Evolutionary conservation across 192 early-diverging fungal species (phyloP), one percentile per base, ranked within the genome.

Genomic region (Phycomyces blakesleeanus): DNA sequence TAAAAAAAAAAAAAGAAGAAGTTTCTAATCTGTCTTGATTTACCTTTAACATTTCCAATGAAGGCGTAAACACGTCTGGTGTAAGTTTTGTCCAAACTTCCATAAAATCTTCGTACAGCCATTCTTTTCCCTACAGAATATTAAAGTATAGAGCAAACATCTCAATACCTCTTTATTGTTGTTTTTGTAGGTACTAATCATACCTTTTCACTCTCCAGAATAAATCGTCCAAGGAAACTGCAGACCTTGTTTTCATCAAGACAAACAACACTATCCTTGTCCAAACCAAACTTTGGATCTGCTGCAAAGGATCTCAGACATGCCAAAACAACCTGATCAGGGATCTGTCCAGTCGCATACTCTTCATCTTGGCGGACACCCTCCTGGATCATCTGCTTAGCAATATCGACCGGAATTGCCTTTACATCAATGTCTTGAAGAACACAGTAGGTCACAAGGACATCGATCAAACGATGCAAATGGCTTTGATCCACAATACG

Each of bases 101-200:
- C 65, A 81, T 59, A 55, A 81, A 78, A 10, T 78, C 77, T 5
- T 74, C 56, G 29, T 76, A 20, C 7, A 51, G 61, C 76, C 74
- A 76, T 21, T 71, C 68, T 54, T 76, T 72, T 14, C 70, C 72
- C 68, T 79, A 67, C 2, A 55, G 5, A 20, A 47, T 21, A 21
- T 27, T 25, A 64, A 18, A 25, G 51, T 34, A 64, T n/a, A n/a
- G n/a, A n/a, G n/a, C n/a, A n/a, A n/a, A n/a, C n/a, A n/a, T n/a
- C n/a, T n/a, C n/a, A n/a, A n/a, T n/a, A n/a, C n/a, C n/a, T n/a
- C n/a, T n/a, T n/a, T n/a, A n/a, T n/a, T n/a, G n/a, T n/a, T n/a
- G n/a, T n/a, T n/a, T n/a, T n/a, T n/a, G n/a, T n/a, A n/a, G n/a
- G n/a, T n/a, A n/a, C n/a, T n/a, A n/a, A n/a, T n/a, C 25, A 10